These are phyloP conservation scores for Metschnikowia reukaufii DNA, from an alignment of 805 yeast genomes.

Conservation along the genomic window DNA sequence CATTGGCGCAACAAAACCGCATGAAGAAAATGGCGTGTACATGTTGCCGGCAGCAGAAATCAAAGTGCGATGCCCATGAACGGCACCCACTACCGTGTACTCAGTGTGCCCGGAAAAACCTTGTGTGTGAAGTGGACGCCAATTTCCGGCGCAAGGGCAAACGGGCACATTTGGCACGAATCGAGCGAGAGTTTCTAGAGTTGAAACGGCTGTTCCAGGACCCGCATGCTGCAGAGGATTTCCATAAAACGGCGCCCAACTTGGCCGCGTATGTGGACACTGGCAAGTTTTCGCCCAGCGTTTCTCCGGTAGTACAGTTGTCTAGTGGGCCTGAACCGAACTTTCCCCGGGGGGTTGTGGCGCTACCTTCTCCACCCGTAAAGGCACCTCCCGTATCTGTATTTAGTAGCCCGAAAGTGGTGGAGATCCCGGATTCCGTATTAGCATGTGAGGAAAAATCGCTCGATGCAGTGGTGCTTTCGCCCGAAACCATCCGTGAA, in stretches of 20 bases:
- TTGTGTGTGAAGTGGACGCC: conserved; percentile 70
- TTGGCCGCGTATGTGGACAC: conserved; percentile 5
- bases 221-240: conserved; percentile 26
- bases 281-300: background rate
- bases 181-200: conserved; percentile 77
- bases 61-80: conserved; percentile 83
- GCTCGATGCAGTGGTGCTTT: conserved; percentile 64
- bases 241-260: conserved; percentile 5
- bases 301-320: background rate
- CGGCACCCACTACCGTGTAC: conserved; percentile 78
- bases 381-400: background rate
- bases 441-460: conserved; percentile 64
- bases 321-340: background rate
- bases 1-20: conserved; percentile 2
- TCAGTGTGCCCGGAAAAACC: conserved; percentile 69
- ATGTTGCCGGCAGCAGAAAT: conserved; percentile 94
- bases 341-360: too few relatives aligned
- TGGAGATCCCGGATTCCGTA: conserved; percentile 3
- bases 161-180: conserved; percentile 77
- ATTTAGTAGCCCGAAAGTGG: background rate
- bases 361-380: background rate
- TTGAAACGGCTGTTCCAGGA: conserved; percentile 53
- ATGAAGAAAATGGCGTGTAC: conserved; percentile 69
- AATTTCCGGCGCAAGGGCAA: conserved; percentile 89
- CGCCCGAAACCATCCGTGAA: conserved; percentile 58